Evolutionary conservation across 345 rosid genomes (phyloP), one percentile per base, ranked within the genome.

Genomic region (Anacardium occidentale): DNA sequence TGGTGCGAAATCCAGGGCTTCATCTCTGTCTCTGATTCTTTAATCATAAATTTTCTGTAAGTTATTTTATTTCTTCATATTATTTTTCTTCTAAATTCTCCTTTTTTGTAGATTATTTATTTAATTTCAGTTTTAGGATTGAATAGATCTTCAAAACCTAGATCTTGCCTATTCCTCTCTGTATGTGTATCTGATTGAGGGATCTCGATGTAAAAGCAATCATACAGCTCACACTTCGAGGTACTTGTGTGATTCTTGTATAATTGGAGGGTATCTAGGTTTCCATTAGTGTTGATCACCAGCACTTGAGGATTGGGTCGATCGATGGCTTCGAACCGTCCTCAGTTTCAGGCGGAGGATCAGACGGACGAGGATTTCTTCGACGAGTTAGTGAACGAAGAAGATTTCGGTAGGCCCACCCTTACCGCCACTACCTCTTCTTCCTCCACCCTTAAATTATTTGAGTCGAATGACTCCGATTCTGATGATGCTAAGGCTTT

Each of bases 281-380:
- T 37, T 20, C 63, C 26, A 10, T 62, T 69, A 45, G 51, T 53
- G 73, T 71, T 48, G 82, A 71, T 78, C 78, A 65, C 37, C 63
- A 17, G 42, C 77, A 66, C 64, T 70, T 60, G 45, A 56, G 44
- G 29, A 17, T 45, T 58, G 37, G 29, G 1, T 18, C 20, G 47
- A 70, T 58, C 76, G 65, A 95, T 95, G 99, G 96, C 92, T 82
- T 85, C 91, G n/a, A 86, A 72, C 86, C 80, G 92, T 88, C 87
- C 94, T 64, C 74, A 59, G 70, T 86, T 85, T 51, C 82, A 75
- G 80, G 64, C 90, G 90, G 99, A 92, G 88, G 99, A 96, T 91
- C 94, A 91, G 84, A 90, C 94, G 70, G 99, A 96, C 37, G 96
- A 88, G 85, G 98, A 92, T 86, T 95, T 95, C 88, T 95, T 95